These are phyloP conservation scores for Annulohypoxylon nitens DNA, from an alignment of 495 filamentous ascomycete species.

Conservation along the genomic window DNA sequence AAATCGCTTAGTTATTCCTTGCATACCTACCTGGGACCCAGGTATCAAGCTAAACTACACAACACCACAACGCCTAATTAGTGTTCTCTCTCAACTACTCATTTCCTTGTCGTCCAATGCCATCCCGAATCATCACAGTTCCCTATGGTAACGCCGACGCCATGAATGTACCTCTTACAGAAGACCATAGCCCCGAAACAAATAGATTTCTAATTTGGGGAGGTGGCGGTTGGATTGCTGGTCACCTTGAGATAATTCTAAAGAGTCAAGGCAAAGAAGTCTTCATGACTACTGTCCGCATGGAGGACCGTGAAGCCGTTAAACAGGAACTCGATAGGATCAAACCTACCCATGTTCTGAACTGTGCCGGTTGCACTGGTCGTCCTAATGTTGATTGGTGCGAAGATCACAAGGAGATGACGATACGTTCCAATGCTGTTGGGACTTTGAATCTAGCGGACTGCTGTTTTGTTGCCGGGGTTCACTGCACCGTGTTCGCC, in stretches of 20 bases:
- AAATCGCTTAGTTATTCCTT: not conserved
- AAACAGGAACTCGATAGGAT: conserved; percentile 66
- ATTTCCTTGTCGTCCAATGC: not conserved
- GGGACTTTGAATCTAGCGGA: conserved; percentile 73
- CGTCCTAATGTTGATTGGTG: conserved; percentile 79
- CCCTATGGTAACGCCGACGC: conserved; percentile 4
- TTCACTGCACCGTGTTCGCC: conserved; percentile 74
- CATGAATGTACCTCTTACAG: conserved; percentile 36
- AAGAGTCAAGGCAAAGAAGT: conserved; percentile 73
- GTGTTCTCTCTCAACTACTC: not conserved
- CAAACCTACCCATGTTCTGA: conserved; percentile 73
- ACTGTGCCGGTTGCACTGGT: conserved; percentile 74
- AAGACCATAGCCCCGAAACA: conserved; percentile 42
- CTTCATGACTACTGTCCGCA: conserved; percentile 68
- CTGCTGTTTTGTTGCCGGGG: conserved; percentile 66
- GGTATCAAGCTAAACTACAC: not conserved
- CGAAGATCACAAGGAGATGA: conserved; percentile 74
- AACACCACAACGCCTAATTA: not conserved
- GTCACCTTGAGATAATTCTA: conserved; percentile 72
- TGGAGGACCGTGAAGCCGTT: conserved; percentile 71
- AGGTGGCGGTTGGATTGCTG: conserved; percentile 72
- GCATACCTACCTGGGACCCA: not conserved
- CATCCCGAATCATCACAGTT: not conserved
- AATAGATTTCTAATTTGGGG: conserved; percentile 72
- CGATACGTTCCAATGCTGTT: conserved; percentile 73